Evolutionary conservation across 1,139 yeast species (phyloP).

Genomic region (Suhomyces wounanorum): DNA sequence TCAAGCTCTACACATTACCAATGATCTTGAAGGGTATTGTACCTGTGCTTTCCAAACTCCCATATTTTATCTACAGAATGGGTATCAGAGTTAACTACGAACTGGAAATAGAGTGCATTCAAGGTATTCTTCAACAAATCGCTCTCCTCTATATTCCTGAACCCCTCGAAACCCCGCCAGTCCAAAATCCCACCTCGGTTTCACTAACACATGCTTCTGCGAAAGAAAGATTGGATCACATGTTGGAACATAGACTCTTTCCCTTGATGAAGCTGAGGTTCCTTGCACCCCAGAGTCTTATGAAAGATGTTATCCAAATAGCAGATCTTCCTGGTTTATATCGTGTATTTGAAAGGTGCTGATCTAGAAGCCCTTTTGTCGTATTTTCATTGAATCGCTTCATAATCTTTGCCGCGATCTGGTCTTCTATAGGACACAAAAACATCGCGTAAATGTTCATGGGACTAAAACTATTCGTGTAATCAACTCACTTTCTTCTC

Average conservation of each 20-base stretch:
- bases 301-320: conserved; percentile 68
- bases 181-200: neutral
- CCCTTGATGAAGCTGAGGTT: conserved; percentile 67
- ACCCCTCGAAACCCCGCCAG: conserved; percentile 21
- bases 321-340: conserved; percentile 93
- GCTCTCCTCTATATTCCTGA: conserved; percentile 79
- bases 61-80: conserved; percentile 64
- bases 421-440: neutral
- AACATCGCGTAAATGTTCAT: conserved; percentile 2
- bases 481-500: neutral
- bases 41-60: conserved; percentile 67
- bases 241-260: conserved; percentile 60
- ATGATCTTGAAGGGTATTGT: conserved; percentile 60
- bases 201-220: neutral
- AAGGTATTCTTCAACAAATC: conserved; percentile 64
- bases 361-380: neutral
- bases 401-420: neutral
- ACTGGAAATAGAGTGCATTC: conserved; percentile 67
- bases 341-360: conserved; percentile 87
- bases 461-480: conserved; percentile 1
- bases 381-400: neutral
- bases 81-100: conserved; percentile 62
- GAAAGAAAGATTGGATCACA: conserved; percentile 26
- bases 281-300: conserved; percentile 60
- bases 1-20: conserved; percentile 57